Conservation (phyloP, 2,329 filamentous ascomycete genomes). For the Sporothrix pseudoabietina region DNA sequence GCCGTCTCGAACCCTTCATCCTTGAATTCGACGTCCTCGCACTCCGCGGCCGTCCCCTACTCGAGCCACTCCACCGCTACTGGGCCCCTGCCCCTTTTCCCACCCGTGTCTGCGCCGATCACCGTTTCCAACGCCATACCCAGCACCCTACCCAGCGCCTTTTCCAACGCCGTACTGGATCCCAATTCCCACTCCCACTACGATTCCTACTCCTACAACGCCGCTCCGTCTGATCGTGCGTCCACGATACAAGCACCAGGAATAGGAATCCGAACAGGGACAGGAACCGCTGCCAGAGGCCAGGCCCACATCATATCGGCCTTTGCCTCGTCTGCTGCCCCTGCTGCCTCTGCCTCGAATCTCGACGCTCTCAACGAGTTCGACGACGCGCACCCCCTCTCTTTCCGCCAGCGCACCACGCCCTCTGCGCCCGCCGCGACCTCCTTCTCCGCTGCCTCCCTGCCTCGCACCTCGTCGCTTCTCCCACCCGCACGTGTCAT, state of each 20-base stretch:
- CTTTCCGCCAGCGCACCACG: constrained; percentile 17
- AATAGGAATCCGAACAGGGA: background rate
- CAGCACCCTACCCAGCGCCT: background rate
- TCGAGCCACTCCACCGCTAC: constrained; percentile 21
- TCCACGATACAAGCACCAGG: background rate
- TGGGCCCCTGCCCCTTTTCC: constrained; percentile 29
- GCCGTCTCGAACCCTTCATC: constrained; percentile 28
- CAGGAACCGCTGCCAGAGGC: background rate
- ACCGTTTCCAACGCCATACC: constrained; percentile 28
- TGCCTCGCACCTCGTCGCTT: constrained; percentile 50
- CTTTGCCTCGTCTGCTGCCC: background rate
- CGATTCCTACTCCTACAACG: constrained; percentile 21
- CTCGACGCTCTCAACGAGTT: background rate
- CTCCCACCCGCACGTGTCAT: constrained; percentile 44
- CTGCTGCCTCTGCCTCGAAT: background rate
- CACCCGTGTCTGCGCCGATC: constrained; percentile 33
- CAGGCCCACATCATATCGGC: constrained; percentile 27
- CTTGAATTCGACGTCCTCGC: background rate
- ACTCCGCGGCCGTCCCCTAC: constrained; percentile 10
- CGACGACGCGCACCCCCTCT: constrained; percentile 5
- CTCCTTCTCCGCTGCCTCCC: constrained; percentile 40
- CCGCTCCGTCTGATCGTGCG: constrained; percentile 15
- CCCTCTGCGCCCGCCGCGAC: constrained; percentile 31
- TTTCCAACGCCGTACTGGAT: constrained; percentile 23
- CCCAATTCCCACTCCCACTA: constrained; percentile 23